These are phyloP conservation scores for Rosa rugosa DNA, from an alignment of 306 rosid species.

Conservation along the genomic window DNA sequence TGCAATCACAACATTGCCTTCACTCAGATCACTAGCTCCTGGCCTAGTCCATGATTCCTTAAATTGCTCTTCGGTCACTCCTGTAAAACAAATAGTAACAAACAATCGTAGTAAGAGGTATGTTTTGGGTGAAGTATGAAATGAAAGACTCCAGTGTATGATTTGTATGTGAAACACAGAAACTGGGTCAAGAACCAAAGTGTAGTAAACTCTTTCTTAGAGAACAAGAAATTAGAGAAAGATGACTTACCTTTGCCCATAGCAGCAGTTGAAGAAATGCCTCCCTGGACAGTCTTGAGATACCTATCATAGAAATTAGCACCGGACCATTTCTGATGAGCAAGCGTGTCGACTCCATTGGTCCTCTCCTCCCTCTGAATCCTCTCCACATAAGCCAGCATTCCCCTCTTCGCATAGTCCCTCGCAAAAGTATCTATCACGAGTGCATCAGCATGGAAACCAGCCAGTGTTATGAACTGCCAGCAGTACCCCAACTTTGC, in stretches of 20 bases:
- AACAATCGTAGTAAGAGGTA: background rate
- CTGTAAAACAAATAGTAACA: slow-evolving; percentile 33
- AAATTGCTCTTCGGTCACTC: slow-evolving; percentile 96
- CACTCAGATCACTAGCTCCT: slow-evolving; percentile 58
- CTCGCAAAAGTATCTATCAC: slow-evolving; percentile 72
- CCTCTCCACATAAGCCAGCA: slow-evolving; percentile 92
- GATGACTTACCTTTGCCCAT: slow-evolving; percentile 83
- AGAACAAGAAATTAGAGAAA: background rate
- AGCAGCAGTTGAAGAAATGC: slow-evolving; percentile 94
- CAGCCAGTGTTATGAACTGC: slow-evolving; percentile 94
- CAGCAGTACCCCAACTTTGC: slow-evolving; percentile 84
- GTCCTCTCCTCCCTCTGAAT: slow-evolving; percentile 95
- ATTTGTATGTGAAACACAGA: background rate
- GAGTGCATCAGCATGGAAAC: slow-evolving; percentile 82
- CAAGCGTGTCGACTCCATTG: slow-evolving; percentile 90
- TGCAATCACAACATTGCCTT: slow-evolving; percentile 66
- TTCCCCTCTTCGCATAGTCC: slow-evolving; percentile 80
- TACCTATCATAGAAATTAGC: slow-evolving; percentile 92
- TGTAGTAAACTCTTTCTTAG: background rate
- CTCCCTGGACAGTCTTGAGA: slow-evolving; percentile 95
- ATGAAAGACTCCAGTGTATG: background rate
- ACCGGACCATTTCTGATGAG: slow-evolving; percentile 99
- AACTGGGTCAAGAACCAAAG: background rate
- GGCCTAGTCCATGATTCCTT: slow-evolving; percentile 85
- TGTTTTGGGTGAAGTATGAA: background rate